Base-by-base conservation (phyloP, 306 rosid species). In the Psophocarpus tetragonolobus region DNA sequence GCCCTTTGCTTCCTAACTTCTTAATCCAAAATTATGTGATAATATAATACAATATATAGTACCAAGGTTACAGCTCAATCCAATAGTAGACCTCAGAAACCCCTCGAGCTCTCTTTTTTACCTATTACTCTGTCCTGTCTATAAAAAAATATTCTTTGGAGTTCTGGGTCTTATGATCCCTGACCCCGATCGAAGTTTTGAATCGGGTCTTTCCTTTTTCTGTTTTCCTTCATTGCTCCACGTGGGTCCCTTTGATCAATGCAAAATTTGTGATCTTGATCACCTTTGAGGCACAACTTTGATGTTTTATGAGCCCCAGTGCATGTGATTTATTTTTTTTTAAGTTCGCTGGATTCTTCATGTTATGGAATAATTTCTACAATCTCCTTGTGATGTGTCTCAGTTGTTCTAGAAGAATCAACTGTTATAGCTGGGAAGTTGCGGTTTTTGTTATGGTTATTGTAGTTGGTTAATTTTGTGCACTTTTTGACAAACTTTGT, bases 241-340 rank as follows among this genome's bases (percentile, higher is more conserved):
- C 7, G 5, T 74, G 71, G 38, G 32, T 11, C 48, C 48, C n/a
- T 38, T 14, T n/a, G 6, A 24, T 67, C 58, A 65, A 26, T 63
- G 72, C 61, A 13, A 44, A 76, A 24, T 50, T 38, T 73, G 73
- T 75, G 76, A 80, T 77, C 42, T 9, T 33, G 45, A 17, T 65
- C 10, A 15, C 23, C 23, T 60, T 29, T 30, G 13, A 15, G 39
- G 64, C 69, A 27, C 35, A 68, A 13, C 56, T 78, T 76, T 51
- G 35, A 51, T 51, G 60, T 47, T 24, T 39, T 47, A 54, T 13
- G 17, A 73, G 58, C 15, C 35, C 29, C 14, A 29, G 12, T 35
- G 51, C 27, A 63, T 35, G 70, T 45, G 45, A 71, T 14, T 15
- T 33, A 1, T 58, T 20, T 32, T 33, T 3, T 58, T 20, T 32